Evolutionary conservation across 495 filamentous ascomycete species (phyloP), one percentile per base, ranked within the genome.

Genomic region (Polyplosphaeria fusca): DNA sequence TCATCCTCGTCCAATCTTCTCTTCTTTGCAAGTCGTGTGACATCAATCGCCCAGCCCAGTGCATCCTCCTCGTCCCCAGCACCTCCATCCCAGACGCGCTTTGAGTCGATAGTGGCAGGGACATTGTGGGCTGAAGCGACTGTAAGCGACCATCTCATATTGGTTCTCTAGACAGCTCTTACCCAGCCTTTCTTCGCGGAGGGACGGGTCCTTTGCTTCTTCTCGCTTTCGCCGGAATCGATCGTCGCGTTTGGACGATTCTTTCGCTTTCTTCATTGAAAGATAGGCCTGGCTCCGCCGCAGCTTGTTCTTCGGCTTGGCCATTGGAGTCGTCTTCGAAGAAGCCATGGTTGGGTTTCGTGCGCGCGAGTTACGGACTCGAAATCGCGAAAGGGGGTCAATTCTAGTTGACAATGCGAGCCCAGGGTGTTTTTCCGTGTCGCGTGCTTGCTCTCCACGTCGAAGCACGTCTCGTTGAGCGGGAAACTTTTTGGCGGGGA

Each of bases 11-110:
- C 55, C 9, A 51, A 35, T 51, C 60, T 63, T 65, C 83, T 85
- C 65, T 82, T 78, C 61, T 84, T 76, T 75, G 88, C 91, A 68
- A 87, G 76, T 62, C 84, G 78, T 67, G 63, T 59, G 2, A 92
- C 79, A 69, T 95, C 87, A 7, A 94, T 84, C 49, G 84, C 86
- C 55, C 86, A 70, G 22, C 87, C 86, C 39, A 95, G 73, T 22
- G 55, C 64, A 55, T 69, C 71, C 51, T 62, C 71, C 61, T 82
- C 79, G 59, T 88, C 89, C 41, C 86, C 84, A 52, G 87, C 87
- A n/a, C 86, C 82, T 35, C 94, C 87, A 65, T 97, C 93, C 92
- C 91, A 98, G 47, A 88, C 82, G 67, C 93, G 75, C 77, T 96
- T 96, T 42, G 83, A 81, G 58, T 97, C 93, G 20, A 96, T 80